Percentiles rank a stretch among this genome's conserved stretches.
Evolutionary conservation across 1,139 yeast genomes (phyloP).

Genomic region (Yamadazyma taylorii): DNA sequence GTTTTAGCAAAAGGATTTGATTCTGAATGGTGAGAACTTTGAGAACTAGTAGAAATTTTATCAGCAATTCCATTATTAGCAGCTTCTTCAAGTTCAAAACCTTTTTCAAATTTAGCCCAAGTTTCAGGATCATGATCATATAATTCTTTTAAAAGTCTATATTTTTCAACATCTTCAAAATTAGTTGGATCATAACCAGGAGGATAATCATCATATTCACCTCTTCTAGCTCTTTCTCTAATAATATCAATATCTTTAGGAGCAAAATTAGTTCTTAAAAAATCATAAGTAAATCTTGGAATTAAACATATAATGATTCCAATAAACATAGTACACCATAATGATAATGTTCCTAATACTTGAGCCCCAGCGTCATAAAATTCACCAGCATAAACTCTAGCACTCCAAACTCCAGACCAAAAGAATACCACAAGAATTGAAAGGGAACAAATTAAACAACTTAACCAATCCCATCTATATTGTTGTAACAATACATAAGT

Average conservation of each 20-base stretch:
- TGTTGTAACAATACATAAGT: conserved; percentile 55
- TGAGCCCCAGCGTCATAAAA: conserved; percentile 59
- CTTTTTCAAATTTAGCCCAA: conserved; percentile 34
- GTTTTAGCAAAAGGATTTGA: conserved; percentile 32
- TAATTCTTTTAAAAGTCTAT: conserved; percentile 38
- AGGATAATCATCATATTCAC: conserved; percentile 51
- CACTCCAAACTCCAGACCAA: conserved; percentile 66
- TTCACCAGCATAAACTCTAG: conserved; percentile 40
- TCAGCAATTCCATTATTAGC: conserved; percentile 5
- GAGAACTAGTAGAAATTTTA: conserved; percentile 3
- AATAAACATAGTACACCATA: conserved; percentile 53
- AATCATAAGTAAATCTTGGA: conserved; percentile 55
- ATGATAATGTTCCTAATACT: conserved; percentile 49
- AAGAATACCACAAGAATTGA: conserved; percentile 55
- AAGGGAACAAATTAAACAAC: conserved; percentile 46
- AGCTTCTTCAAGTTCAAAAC: conserved; percentile 13
- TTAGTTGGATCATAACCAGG: conserved; percentile 62
- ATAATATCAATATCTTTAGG: conserved; percentile 59
- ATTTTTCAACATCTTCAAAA: conserved; percentile 43
- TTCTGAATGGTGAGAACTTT: conserved; percentile 15
- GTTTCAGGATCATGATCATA: conserved; percentile 37
- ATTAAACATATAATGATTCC: conserved; percentile 48
- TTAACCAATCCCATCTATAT: conserved; percentile 62
- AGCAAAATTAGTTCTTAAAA: conserved; percentile 42
- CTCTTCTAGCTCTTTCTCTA: conserved; percentile 47